A percentile compares a stretch with the other conserved stretches of the same genome.
Conservation (phyloP, 176 grass and related monocot genomes). For the Raddia guianensis region DNA sequence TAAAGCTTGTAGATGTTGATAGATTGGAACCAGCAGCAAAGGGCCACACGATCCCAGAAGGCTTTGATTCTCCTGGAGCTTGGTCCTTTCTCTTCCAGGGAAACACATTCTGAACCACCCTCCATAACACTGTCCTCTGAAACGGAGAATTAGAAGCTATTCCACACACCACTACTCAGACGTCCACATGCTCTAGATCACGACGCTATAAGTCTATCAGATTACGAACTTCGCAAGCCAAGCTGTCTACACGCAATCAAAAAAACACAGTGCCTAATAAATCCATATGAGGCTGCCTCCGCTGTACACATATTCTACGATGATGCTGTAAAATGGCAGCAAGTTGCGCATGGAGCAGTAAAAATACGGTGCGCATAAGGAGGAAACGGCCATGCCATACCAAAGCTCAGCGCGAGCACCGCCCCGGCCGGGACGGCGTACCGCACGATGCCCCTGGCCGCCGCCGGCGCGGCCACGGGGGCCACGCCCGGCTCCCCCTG, state of each 20-base stretch:
- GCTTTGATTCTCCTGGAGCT: slow-evolving; percentile 15
- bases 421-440: slow-evolving; percentile 59
- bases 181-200: background rate
- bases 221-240: background rate
- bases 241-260: background rate
- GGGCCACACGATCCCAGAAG: slow-evolving; percentile 69
- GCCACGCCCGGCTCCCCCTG: slow-evolving; percentile 49
- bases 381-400: slow-evolving; percentile 49
- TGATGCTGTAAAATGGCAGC: background rate
- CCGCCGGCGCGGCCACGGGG: slow-evolving; percentile 18
- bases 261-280: background rate
- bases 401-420: slow-evolving; percentile 62
- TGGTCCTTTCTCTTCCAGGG: slow-evolving; percentile 48
- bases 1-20: slow-evolving; percentile 41
- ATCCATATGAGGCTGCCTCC: background rate
- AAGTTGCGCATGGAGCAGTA: background rate
- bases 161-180: slow-evolving; percentile 19
- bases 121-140: slow-evolving; percentile 92
- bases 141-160: slow-evolving; percentile 62
- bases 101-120: slow-evolving; percentile 69
- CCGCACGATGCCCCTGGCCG: slow-evolving; percentile 44
- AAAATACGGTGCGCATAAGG: background rate
- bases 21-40: slow-evolving; percentile 84
- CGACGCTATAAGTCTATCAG: background rate
- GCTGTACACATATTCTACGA: background rate